A percentile compares a stretch with the other conserved stretches of the same genome.
phyloP scores from a whole-genome alignment of 2,329 filamentous ascomycete species.

The Penicillium sp. region DNA sequence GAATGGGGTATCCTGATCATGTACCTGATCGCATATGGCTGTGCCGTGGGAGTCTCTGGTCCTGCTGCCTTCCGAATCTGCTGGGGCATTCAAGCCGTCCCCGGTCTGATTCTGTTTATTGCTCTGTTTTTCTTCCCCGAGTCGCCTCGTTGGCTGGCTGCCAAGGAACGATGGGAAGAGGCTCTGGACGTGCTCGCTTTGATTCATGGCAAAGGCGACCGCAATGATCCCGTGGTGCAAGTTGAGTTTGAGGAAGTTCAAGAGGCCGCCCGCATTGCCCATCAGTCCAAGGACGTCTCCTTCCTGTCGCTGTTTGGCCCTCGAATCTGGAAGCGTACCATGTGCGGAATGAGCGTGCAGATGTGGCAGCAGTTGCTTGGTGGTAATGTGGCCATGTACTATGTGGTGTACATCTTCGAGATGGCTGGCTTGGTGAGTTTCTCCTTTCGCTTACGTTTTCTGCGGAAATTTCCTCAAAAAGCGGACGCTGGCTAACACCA shows the following conservation, averaged over 20 bases:
- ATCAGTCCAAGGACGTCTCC: constrained; percentile 29
- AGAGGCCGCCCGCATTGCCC: constrained; percentile 28
- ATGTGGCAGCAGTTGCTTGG: constrained; percentile 54
- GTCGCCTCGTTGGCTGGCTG: constrained; percentile 57
- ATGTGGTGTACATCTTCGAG: constrained; percentile 55
- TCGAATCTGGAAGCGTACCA: constrained; percentile 47
- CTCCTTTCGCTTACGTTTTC: neutral
- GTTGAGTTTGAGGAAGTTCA: constrained; percentile 44
- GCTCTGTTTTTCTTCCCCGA: constrained; percentile 55
- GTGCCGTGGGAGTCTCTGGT: constrained; percentile 30
- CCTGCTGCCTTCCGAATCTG: constrained; percentile 51
- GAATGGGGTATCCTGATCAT: constrained; percentile 43
- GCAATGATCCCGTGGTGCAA: constrained; percentile 50
- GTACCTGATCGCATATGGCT: constrained; percentile 40
- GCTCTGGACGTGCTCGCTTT: constrained; percentile 47
- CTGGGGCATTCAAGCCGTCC: constrained; percentile 59
- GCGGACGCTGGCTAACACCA: constrained; percentile 1
- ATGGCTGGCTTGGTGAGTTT: constrained; percentile 49
- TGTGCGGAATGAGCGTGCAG: constrained; percentile 49
- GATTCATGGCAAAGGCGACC: constrained; percentile 53
- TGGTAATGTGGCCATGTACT: constrained; percentile 55
- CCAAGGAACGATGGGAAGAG: constrained; percentile 54
- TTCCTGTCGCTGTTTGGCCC: constrained; percentile 42
- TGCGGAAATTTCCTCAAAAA: no score
- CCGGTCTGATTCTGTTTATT: constrained; percentile 50